These are phyloP conservation scores for Apophysomyces elegans DNA, from an alignment of 371 early-diverging fungal genomes.

Conservation along the genomic window DNA sequence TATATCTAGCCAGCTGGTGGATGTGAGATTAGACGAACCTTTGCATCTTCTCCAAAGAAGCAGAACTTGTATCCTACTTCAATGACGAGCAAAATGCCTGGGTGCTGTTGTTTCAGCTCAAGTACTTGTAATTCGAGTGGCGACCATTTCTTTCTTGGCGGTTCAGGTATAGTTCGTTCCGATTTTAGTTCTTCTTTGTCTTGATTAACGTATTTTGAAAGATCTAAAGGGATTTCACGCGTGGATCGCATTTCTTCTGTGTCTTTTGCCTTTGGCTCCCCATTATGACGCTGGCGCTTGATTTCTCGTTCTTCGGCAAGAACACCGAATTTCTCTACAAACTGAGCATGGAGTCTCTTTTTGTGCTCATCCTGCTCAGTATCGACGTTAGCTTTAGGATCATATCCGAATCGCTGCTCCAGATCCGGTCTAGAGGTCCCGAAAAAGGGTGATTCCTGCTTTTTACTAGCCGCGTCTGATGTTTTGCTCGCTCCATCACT, in stretches of 20 bases:
- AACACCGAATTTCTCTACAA: conserved; percentile 33
- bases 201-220: neutral
- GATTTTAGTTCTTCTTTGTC: neutral
- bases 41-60: conserved; percentile 81
- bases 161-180: conserved; percentile 11
- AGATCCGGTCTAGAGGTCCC: neutral
- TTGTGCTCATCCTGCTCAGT: conserved; percentile 2
- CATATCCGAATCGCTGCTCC: conserved; percentile 10
- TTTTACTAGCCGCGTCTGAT: neutral
- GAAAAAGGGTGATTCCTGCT: neutral
- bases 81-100: conserved; percentile 74
- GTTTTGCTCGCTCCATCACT: conserved; percentile 2
- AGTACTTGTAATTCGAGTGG: conserved; percentile 83
- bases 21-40: conserved; percentile 28
- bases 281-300: conserved; percentile 23
- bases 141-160: conserved; percentile 59
- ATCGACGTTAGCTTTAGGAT: neutral
- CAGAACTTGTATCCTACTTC: conserved; percentile 92
- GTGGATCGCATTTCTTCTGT: neutral
- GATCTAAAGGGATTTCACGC: neutral
- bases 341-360: conserved; percentile 28
- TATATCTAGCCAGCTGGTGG: conserved; percentile 7
- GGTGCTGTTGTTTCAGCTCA: conserved; percentile 71
- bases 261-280: neutral
- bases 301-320: conserved; percentile 19